Percentiles rank a stretch among this genome's conserved stretches.
Evolutionary conservation across 2,329 filamentous ascomycete genomes (phyloP).

Genomic region (Colletotrichum sp.): DNA sequence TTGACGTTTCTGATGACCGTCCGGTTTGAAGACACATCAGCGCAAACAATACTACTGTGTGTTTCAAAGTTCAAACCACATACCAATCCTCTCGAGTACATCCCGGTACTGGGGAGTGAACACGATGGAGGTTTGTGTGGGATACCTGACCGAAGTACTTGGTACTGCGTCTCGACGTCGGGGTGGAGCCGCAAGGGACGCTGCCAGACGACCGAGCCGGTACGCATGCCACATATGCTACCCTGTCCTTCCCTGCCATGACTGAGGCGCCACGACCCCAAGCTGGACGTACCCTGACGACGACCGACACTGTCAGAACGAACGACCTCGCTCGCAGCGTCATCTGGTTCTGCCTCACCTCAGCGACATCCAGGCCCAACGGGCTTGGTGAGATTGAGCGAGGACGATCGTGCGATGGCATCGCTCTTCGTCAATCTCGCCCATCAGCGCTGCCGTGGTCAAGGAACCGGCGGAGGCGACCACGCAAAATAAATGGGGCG

Average conservation of each 20-base stretch:
- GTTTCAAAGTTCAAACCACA: slow-evolving; percentile 21
- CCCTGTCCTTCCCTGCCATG: not conserved
- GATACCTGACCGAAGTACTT: not conserved
- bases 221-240: not conserved
- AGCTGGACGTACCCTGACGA: not conserved
- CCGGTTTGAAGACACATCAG: slow-evolving; percentile 20
- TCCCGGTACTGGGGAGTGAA: not conserved
- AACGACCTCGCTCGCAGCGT: not conserved
- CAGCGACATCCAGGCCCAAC: not conserved
- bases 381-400: not conserved
- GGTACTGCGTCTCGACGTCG: not conserved
- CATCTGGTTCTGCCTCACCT: not conserved
- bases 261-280: not conserved
- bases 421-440: not conserved
- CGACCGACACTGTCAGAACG: not conserved
- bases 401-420: not conserved
- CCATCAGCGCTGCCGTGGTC: not conserved
- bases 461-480: not conserved
- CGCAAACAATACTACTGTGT: slow-evolving; percentile 19
- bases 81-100: not conserved
- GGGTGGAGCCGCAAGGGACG: slow-evolving; percentile 18
- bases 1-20: slow-evolving; percentile 18
- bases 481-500: not conserved
- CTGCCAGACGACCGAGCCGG: not conserved
- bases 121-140: not conserved